Evolutionary conservation across 345 rosid genomes (phyloP).

Genomic region (Carallia brachiata): DNA sequence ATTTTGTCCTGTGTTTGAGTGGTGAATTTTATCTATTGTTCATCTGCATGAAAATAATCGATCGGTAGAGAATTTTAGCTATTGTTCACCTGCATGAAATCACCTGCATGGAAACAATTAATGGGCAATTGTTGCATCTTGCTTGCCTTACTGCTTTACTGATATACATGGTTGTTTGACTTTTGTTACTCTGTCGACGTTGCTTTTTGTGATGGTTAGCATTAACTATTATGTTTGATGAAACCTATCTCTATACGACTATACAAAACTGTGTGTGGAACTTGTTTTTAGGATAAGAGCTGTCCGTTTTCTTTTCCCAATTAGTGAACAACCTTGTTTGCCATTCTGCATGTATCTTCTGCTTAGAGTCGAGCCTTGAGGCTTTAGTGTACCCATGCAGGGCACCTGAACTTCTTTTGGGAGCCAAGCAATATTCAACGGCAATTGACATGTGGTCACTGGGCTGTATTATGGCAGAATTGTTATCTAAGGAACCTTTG

Average conservation of each 20-base stretch:
- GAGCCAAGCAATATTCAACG: constrained; percentile 9
- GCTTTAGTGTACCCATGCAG: constrained; percentile 15
- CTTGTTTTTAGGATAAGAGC: too few relatives aligned
- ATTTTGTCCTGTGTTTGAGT: too few relatives aligned
- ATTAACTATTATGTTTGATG: background rate
- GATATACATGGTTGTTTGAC: background rate
- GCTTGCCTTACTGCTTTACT: background rate
- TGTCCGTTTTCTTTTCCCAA: background rate
- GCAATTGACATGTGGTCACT: constrained; percentile 13
- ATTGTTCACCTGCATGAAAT: too few relatives aligned
- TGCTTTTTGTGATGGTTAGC: background rate
- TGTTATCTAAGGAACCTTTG: constrained; percentile 78
- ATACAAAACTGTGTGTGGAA: background rate
- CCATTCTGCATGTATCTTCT: background rate
- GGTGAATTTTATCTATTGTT: too few relatives aligned
- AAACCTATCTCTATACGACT: background rate
- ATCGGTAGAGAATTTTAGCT: too few relatives aligned
- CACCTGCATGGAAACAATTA: too few relatives aligned
- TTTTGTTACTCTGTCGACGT: background rate
- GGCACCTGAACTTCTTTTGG: constrained; percentile 4
- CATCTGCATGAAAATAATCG: too few relatives aligned
- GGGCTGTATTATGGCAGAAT: constrained; percentile 47
- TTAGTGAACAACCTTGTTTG: background rate
- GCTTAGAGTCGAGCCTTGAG: background rate
- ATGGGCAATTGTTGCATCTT: background rate